Evolutionary conservation across 2,329 filamentous ascomycete species (phyloP), one percentile per base, ranked within the genome.

Genomic region (Purpureocillium takamizusanense): DNA sequence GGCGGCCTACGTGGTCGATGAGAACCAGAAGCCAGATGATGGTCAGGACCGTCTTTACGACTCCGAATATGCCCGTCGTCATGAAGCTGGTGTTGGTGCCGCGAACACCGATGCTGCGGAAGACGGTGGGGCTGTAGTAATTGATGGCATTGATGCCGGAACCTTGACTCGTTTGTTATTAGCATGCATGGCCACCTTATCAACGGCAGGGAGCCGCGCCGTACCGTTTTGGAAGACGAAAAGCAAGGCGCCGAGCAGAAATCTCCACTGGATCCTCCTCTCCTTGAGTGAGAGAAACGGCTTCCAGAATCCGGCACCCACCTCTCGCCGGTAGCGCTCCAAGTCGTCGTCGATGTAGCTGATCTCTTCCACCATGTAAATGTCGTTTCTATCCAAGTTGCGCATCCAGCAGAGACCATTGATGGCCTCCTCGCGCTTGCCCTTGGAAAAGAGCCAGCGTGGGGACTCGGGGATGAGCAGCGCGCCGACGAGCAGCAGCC

Each of bases 201-300:
- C 21, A 25, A 25, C 10, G 6, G 21, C 21, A 25, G 6, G 6
- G 21, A 10, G 21, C 6, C 21, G 4, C 16, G 17, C 17, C 55
- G 48, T 51, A 36, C 80, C 80, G 50, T 90, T 90, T 59, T 90
- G 85, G 71, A 79, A 87, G 38, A 89, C 65, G 67, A 89, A 89
- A 15, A 90, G 69, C 51, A 84, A 74, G 39, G 74, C 74, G 34
- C 84, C 84, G 10, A 89, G 69, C 55, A 86, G 74, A 60, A 90
- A 79, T 31, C 84, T 76, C 67, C 78, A 86, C 47, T 76, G 76
- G 18, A 84, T 72, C 51, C 72, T 72, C 41, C 62, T 66, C 46
- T 75, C 62, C 48, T 66, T 69, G 41, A 71, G 66, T 16, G 75
- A 66, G 7, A 67, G 64, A 62, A 86, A 85, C 0, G 82, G 81